Conservation (phyloP, 495 filamentous ascomycete species). For the Chlorociboria aeruginascens region DNA sequence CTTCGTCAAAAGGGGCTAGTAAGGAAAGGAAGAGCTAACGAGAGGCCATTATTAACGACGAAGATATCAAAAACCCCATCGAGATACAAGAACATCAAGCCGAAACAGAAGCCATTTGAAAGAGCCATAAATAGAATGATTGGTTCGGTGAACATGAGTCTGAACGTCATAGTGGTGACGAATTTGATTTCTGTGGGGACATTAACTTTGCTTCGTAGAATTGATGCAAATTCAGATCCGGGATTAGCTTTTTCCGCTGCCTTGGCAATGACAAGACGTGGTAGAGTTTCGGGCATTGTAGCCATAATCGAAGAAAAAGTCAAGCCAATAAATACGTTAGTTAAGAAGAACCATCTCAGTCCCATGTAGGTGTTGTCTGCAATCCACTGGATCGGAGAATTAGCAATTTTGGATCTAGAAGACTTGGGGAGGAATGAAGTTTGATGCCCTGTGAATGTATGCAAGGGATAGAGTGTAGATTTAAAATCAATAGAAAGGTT, state of each 20-base stretch:
- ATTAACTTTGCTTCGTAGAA: conserved; percentile 20
- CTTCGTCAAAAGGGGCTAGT: not conserved
- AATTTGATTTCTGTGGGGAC: conserved; percentile 25
- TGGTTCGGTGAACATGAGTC: conserved; percentile 28
- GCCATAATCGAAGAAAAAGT: conserved; percentile 21
- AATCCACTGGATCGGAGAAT: conserved; percentile 13
- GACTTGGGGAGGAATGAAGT: no score
- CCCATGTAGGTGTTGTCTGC: conserved; percentile 21
- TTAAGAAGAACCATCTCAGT: conserved; percentile 27
- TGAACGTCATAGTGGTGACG: conserved; percentile 26
- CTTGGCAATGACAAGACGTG: conserved; percentile 23
- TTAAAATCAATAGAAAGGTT: no score
- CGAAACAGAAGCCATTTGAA: conserved; percentile 27
- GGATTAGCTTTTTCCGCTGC: conserved; percentile 16
- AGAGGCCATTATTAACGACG: conserved; percentile 25
- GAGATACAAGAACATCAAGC: conserved; percentile 25
- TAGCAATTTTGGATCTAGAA: not conserved
- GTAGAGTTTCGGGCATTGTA: conserved; percentile 26
- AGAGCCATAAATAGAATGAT: conserved; percentile 25
- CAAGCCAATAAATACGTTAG: conserved; percentile 25
- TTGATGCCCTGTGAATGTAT: no score
- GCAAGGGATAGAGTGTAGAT: no score
- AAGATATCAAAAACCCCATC: conserved; percentile 30
- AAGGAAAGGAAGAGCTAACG: conserved; percentile 14
- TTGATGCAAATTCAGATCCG: conserved; percentile 13